phyloP scores from a whole-genome alignment of 345 rosid species.

The Brassica incana region DNA sequence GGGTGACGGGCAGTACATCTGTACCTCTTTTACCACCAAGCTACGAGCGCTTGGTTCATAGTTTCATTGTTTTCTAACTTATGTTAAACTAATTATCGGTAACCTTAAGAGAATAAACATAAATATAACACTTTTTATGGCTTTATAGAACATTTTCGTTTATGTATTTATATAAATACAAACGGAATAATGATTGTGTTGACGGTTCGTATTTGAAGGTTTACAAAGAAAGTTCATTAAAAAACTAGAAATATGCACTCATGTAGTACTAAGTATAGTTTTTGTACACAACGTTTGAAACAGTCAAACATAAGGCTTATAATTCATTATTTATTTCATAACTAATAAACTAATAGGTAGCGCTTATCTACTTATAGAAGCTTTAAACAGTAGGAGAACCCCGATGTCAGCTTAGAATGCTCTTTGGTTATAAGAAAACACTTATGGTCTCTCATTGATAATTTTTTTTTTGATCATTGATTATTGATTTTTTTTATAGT shows the following conservation, averaged over 20 bases:
- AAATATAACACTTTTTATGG: background rate
- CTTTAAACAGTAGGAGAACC: background rate
- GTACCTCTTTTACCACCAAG: no score
- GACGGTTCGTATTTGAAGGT: background rate
- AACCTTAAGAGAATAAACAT: background rate
- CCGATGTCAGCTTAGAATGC: background rate
- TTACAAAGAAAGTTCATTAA: background rate
- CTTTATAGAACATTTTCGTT: background rate
- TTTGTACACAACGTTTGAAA: background rate
- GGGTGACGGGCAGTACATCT: no score
- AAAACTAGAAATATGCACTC: background rate
- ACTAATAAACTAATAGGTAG: background rate
- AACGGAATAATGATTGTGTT: background rate
- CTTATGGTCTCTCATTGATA: background rate
- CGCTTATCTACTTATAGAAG: background rate
- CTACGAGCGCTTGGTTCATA: no score
- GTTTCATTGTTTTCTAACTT: background rate
- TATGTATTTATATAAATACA: background rate
- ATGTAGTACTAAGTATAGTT: background rate
- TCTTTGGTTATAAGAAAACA: background rate
- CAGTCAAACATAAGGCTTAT: background rate
- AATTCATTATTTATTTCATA: background rate
- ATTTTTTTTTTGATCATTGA: background rate
- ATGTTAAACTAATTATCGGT: background rate
- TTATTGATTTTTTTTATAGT: background rate